Evolutionary conservation across 768 basidiomycete genomes (phyloP).

Genomic region (Suillus bovinus): DNA sequence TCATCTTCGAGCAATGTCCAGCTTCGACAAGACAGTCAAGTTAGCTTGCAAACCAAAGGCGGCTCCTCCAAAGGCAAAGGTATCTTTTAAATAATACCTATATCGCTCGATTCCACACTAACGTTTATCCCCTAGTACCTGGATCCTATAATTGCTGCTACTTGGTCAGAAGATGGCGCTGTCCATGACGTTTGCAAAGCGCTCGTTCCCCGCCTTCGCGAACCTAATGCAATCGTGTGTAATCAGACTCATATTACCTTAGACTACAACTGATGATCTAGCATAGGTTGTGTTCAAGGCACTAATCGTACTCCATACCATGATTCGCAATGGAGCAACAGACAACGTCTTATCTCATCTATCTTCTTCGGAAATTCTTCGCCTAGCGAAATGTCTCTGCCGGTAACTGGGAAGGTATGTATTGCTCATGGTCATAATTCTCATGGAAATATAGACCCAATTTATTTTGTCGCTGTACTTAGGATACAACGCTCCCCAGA

Average conservation of each 20-base stretch:
- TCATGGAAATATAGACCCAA: constrained; percentile 1
- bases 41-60: constrained; percentile 97
- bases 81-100: constrained; percentile 29
- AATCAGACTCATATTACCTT: neutral
- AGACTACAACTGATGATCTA: neutral
- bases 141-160: constrained; percentile 93
- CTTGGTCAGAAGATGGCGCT: constrained; percentile 94
- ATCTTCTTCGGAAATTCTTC: constrained; percentile 77
- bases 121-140: constrained; percentile 64
- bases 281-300: constrained; percentile 95
- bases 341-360: constrained; percentile 89
- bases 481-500: constrained; percentile 88
- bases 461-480: constrained; percentile 10
- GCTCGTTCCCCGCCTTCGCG: constrained; percentile 78
- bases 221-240: constrained; percentile 88
- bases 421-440: neutral
- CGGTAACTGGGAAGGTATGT: constrained; percentile 85
- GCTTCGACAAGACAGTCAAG: constrained; percentile 91
- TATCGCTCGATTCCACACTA: constrained; percentile 8
- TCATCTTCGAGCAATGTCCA: constrained; percentile 51
- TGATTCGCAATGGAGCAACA: constrained; percentile 96
- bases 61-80: constrained; percentile 94
- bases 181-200: constrained; percentile 93
- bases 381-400: constrained; percentile 78
- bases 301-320: constrained; percentile 90